Evolutionary conservation across 768 basidiomycete species (phyloP).

Genomic region (Calocybe cyanea): DNA sequence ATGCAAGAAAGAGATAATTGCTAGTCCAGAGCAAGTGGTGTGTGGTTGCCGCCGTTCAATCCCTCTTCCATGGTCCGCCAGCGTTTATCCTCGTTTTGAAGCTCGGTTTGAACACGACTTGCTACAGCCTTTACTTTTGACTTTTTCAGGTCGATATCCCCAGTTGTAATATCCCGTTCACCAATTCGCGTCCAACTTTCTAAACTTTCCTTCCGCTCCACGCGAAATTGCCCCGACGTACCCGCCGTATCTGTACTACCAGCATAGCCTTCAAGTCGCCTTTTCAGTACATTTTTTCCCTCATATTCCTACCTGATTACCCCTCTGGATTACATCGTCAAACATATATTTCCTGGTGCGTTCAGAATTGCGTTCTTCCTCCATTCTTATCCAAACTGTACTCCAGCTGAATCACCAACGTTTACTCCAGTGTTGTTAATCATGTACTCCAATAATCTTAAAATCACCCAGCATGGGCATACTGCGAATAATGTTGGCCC

Average conservation of each 20-base stretch:
- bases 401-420: not conserved
- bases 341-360: not conserved
- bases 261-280: constrained; percentile 4
- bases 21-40: not conserved
- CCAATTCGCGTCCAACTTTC: not conserved
- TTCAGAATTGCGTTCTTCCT: too few species aligned
- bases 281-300: not conserved
- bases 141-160: constrained; percentile 1
- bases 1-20: constrained; percentile 4
- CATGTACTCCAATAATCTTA: constrained; percentile 46
- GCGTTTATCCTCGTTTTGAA: constrained; percentile 1
- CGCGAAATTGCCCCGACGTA: constrained; percentile 1
- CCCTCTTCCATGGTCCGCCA: constrained; percentile 10
- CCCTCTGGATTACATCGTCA: constrained; percentile 1
- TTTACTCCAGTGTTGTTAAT: constrained; percentile 12
- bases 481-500: constrained; percentile 27
- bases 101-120: constrained; percentile 1
- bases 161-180: constrained; percentile 8
- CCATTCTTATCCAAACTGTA: too few species aligned
- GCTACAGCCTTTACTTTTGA: too few species aligned
- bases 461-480: constrained; percentile 39
- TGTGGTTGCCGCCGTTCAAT: constrained; percentile 11
- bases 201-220: not conserved
- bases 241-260: constrained; percentile 11
- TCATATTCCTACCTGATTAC: constrained; percentile 1